Base-by-base conservation (phyloP, 352 stramenopile genomes). In the Phytopythium montanum region DNA sequence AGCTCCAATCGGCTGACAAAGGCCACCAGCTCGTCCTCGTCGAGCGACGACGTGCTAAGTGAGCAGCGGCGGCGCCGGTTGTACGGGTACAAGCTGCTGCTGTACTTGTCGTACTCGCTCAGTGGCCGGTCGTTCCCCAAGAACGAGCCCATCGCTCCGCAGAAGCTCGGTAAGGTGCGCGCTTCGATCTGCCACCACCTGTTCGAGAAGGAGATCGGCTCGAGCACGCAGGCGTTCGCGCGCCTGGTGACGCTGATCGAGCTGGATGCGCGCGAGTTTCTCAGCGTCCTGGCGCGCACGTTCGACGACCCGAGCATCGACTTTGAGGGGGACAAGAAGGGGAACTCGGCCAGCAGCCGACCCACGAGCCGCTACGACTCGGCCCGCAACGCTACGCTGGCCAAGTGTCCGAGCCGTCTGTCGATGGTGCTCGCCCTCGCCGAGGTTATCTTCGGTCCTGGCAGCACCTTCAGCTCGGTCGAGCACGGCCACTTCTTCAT, bases 101-200 rank as follows among this genome's bases (percentile, higher is more conserved):
- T 98, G 44, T 98, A 98, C 70, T 75, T 98, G 55, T 93, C 88
- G 57, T 96, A 93, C 56, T 94, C 85, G n/a, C 88, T 98, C 42
- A 88, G 72, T 56, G 93, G 92, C 6, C 85, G 86, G 39, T 83
- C 64, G 19, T 98, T 98, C 64, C 95, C 95, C 1, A 87, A 94
- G 61, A 85, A 92, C 21, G 80, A 88, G 26, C 63, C 66, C 16
- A 76, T 95, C 25, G 67, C 82, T 25, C 62, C 77, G 9, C 67
- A 82, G n/a, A 87, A 95, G 33, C 53, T 87, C 29, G 79, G 78
- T 46, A 84, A 91, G 53, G 81, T 95, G 39, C 77, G 78, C 18
- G 79, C 77, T 2, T 71, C 88, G 56, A 77, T 98, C 33, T 85
- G 96, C 48, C 70, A 88, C 48, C 78, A 98, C 39, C 69, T 98